Evolutionary conservation across 345 rosid genomes (phyloP).

Genomic region (Orychophragmus violaceus): DNA sequence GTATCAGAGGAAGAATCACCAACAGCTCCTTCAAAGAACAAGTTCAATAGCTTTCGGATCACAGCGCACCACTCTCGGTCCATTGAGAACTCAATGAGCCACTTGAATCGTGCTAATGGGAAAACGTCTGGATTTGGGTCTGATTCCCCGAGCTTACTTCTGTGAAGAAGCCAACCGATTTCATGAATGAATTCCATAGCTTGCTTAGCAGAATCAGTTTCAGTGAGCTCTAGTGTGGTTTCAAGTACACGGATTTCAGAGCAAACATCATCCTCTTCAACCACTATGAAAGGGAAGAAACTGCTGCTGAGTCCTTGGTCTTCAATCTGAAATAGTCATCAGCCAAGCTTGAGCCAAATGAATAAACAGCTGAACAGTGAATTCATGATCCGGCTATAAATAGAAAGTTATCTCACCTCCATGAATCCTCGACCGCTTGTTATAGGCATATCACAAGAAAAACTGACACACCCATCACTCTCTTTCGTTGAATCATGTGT

Average conservation of each 20-base stretch:
- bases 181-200: slow-evolving; percentile 94
- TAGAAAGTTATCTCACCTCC: slow-evolving; percentile 50
- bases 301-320: slow-evolving; percentile 79
- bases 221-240: slow-evolving; percentile 51
- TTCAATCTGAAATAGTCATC: slow-evolving; percentile 62
- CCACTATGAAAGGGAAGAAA: slow-evolving; percentile 86
- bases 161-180: slow-evolving; percentile 95
- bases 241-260: slow-evolving; percentile 83
- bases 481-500: slow-evolving; percentile 38
- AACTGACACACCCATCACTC: slow-evolving; percentile 46
- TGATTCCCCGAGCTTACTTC: slow-evolving; percentile 62
- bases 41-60: slow-evolving; percentile 70
- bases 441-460: slow-evolving; percentile 63
- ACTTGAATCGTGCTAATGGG: slow-evolving; percentile 68
- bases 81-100: slow-evolving; percentile 92
- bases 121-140: slow-evolving; percentile 61
- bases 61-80: slow-evolving; percentile 97
- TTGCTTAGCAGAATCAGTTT: slow-evolving; percentile 59
- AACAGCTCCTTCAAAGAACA: slow-evolving; percentile 59
- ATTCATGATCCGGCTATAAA: slow-evolving; percentile 5
- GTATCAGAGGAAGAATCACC: slow-evolving; percentile 47
- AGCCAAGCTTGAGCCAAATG: slow-evolving; percentile 15
- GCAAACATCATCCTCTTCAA: slow-evolving; percentile 81
- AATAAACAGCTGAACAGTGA: slow-evolving; percentile 7
- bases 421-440: slow-evolving; percentile 82